Evolutionary conservation across 441 rosid genomes (phyloP).

Genomic region (Corymbia citriodora): DNA sequence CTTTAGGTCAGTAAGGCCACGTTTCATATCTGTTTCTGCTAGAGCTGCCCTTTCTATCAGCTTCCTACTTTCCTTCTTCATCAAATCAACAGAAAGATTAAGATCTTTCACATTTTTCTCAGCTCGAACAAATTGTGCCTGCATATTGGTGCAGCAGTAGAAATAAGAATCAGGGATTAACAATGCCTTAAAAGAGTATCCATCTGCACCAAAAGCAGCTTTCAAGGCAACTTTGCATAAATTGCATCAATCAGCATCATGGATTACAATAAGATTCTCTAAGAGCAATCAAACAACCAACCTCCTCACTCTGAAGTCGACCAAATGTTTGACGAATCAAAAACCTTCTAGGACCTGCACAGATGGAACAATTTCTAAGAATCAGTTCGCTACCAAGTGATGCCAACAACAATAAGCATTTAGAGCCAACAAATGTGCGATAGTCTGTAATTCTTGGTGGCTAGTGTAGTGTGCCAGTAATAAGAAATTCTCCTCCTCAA

Average conservation of each 20-base stretch:
- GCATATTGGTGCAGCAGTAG: slow-evolving; percentile 6
- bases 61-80: slow-evolving; percentile 82
- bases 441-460: not conserved
- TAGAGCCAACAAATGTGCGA: not conserved
- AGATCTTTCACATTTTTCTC: slow-evolving; percentile 77
- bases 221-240: not conserved
- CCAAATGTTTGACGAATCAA: slow-evolving; percentile 70
- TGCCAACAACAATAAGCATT: not conserved
- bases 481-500: not conserved
- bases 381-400: not conserved
- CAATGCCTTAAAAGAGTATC: not conserved
- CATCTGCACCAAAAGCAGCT: not conserved
- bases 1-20: slow-evolving; percentile 66
- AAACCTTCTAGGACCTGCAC: slow-evolving; percentile 82
- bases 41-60: slow-evolving; percentile 78
- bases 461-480: not conserved
- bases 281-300: slow-evolving; percentile 9
- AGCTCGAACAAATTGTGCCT: slow-evolving; percentile 70
- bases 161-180: not conserved
- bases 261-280: not conserved
- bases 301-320: slow-evolving; percentile 88
- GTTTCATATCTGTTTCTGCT: slow-evolving; percentile 82
- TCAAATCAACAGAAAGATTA: slow-evolving; percentile 63
- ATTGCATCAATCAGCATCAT: not conserved
- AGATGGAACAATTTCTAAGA: not conserved